Conservation (phyloP, 2,329 filamentous ascomycete genomes). For the Annulohypoxylon truncatum region DNA sequence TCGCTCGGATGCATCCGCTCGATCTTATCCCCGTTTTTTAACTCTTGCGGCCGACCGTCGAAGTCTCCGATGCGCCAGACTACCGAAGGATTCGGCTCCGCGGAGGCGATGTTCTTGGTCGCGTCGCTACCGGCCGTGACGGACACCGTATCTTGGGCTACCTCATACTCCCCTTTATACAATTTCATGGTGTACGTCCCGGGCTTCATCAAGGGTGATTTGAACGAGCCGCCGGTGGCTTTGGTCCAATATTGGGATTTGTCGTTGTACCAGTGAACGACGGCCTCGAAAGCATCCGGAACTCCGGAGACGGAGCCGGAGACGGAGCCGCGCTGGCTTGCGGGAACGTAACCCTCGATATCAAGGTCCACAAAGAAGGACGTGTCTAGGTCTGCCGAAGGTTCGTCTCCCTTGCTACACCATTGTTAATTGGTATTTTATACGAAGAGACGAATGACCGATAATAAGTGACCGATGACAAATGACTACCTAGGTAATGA, state of each 20-base stretch:
- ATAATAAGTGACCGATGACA: too few relatives aligned
- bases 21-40: conserved; percentile 37
- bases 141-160: conserved; percentile 28
- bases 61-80: conserved; percentile 36
- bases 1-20: conserved; percentile 37
- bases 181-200: conserved; percentile 35
- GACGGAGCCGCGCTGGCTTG: conserved; percentile 24
- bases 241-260: conserved; percentile 36
- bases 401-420: conserved; percentile 21
- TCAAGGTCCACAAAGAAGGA: conserved; percentile 28
- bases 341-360: conserved; percentile 31
- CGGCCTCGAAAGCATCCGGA: conserved; percentile 21
- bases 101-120: conserved; percentile 24
- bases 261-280: conserved; percentile 35
- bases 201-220: conserved; percentile 34
- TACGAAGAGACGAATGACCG: too few relatives aligned
- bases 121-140: conserved; percentile 22
- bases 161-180: conserved; percentile 33
- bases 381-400: conserved; percentile 29
- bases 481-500: too few relatives aligned
- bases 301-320: conserved; percentile 29
- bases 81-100: conserved; percentile 25
- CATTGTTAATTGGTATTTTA: not conserved
- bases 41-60: conserved; percentile 27
- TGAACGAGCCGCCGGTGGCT: conserved; percentile 20